Conservation (phyloP, 2,329 filamentous ascomycete genomes). For the Hypoxylon sp. region DNA sequence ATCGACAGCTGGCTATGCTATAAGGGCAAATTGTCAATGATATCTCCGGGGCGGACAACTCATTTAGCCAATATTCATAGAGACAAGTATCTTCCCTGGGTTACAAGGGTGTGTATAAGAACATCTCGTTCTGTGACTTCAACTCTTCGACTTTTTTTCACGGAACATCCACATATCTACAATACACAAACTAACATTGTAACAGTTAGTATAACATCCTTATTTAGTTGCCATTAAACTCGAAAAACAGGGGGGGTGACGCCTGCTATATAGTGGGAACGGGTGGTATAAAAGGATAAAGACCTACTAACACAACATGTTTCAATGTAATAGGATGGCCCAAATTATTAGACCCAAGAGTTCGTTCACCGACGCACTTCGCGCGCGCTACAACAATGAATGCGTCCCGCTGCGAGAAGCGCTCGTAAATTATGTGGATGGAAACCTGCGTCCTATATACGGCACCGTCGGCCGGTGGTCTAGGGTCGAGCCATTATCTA, state of each 20-base stretch:
- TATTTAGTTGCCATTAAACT: no score
- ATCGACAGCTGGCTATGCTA: slow-evolving; percentile 16
- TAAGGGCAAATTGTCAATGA: background rate
- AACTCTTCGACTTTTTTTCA: background rate
- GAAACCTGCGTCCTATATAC: background rate
- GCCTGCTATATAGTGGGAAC: background rate
- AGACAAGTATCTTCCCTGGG: background rate
- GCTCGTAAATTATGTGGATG: background rate
- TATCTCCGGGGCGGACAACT: background rate
- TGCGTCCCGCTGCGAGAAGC: background rate
- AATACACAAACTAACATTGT: background rate
- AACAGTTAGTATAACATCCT: background rate
- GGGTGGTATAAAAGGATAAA: background rate
- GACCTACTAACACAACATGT: background rate
- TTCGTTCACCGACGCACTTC: background rate
- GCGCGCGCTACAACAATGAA: background rate
- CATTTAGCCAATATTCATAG: background rate
- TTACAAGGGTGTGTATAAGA: background rate
- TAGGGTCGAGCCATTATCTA: background rate
- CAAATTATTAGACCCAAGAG: background rate
- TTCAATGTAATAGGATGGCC: background rate
- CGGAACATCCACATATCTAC: background rate
- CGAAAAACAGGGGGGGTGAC: no score
- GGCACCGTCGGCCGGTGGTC: background rate
- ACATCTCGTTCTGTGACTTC: background rate